Percentiles rank a stretch among this genome's conserved stretches.
Conservation (phyloP, 306 rosid species). For the Fragaria vesca region DNA sequence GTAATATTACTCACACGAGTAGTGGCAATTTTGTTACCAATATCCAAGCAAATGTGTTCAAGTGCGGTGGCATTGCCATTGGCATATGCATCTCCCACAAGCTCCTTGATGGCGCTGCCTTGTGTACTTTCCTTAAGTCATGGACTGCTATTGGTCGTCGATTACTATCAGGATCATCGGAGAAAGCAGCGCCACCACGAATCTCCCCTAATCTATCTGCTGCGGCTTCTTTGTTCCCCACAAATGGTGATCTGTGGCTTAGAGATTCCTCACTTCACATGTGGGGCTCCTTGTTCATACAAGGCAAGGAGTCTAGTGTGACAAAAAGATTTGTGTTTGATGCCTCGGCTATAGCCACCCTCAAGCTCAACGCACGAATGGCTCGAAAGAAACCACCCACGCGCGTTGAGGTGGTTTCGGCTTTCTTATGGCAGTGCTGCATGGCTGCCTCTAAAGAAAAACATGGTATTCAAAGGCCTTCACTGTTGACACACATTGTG, state of each 20-base stretch:
- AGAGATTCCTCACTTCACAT: slow-evolving; percentile 23
- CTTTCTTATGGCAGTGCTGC: slow-evolving; percentile 38
- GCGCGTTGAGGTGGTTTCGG: slow-evolving; percentile 37
- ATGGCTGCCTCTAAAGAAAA: slow-evolving; percentile 29
- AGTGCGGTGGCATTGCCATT: slow-evolving; percentile 40
- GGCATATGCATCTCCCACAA: slow-evolving; percentile 39
- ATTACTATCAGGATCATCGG: neutral
- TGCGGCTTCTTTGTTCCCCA: slow-evolving; percentile 17
- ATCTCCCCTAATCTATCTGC: slow-evolving; percentile 8
- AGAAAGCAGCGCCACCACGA: neutral
- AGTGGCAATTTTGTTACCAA: slow-evolving; percentile 3
- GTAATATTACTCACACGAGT: neutral
- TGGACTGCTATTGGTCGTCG: slow-evolving; percentile 26
- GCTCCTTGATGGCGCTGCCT: slow-evolving; percentile 39
- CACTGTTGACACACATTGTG: slow-evolving; percentile 26
- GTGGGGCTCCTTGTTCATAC: slow-evolving; percentile 23
- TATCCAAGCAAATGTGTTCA: slow-evolving; percentile 32
- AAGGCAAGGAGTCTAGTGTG: slow-evolving; percentile 18
- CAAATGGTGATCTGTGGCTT: slow-evolving; percentile 23
- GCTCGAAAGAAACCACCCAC: slow-evolving; percentile 16
- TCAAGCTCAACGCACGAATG: slow-evolving; percentile 7
- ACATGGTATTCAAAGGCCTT: slow-evolving; percentile 23
- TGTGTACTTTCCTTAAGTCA: slow-evolving; percentile 35
- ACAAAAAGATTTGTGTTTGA: slow-evolving; percentile 43
- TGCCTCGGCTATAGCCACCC: slow-evolving; percentile 25